These are phyloP conservation scores for Cutaneotrichosporon cyanovorans DNA, from an alignment of 1,284 basidiomycete species.

Conservation along the genomic window DNA sequence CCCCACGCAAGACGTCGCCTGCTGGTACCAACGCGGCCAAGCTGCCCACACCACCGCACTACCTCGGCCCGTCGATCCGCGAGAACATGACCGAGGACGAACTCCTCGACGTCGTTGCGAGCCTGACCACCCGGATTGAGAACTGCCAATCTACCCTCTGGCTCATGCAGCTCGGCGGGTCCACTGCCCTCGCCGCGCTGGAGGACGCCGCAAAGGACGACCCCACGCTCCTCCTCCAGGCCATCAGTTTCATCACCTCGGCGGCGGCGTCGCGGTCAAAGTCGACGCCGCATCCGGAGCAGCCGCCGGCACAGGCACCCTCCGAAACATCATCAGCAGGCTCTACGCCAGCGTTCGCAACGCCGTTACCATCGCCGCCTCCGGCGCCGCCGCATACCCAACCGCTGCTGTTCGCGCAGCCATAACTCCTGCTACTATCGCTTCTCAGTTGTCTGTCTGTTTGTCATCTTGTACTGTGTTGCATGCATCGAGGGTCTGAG, in stretches of 20 bases:
- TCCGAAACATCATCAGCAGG: too few relatives aligned
- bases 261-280: conserved; percentile 9
- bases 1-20: too few relatives aligned
- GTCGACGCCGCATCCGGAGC: too few relatives aligned
- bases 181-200: conserved; percentile 40
- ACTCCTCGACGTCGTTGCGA: conserved; percentile 65
- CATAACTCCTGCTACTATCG: too few relatives aligned
- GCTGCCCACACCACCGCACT: conserved; percentile 13
- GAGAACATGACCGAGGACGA: conserved; percentile 70
- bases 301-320: too few relatives aligned
- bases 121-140: conserved; percentile 66
- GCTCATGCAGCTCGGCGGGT: conserved; percentile 45
- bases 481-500: too few relatives aligned
- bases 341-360: too few relatives aligned
- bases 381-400: too few relatives aligned
- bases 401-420: too few relatives aligned
- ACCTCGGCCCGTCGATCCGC: conserved; percentile 63
- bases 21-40: background rate
- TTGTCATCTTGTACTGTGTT: too few relatives aligned
- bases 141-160: conserved; percentile 64
- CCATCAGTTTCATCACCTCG: conserved; percentile 34
- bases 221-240: conserved; percentile 30
- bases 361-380: too few relatives aligned
- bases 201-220: conserved; percentile 40
- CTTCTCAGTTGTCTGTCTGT: too few relatives aligned